These are phyloP conservation scores for Podaxis sp. DNA, from an alignment of 768 basidiomycete species.

Conservation along the genomic window DNA sequence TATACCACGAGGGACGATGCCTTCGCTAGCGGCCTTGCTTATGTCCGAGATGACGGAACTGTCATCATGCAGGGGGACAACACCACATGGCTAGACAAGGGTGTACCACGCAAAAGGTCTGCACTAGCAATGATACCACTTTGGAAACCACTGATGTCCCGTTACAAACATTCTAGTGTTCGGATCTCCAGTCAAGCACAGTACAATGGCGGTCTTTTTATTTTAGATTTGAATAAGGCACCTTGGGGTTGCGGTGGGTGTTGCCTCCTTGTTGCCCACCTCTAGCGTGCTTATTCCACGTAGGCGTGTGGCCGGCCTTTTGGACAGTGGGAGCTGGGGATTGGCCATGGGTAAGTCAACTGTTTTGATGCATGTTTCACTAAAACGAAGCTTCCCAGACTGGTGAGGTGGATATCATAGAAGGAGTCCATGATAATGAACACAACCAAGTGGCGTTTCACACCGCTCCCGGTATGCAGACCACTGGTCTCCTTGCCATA, in stretches of 20 bases:
- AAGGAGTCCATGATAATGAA: slow-evolving; percentile 81
- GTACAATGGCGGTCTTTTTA: slow-evolving; percentile 79
- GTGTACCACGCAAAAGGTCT: slow-evolving; percentile 62
- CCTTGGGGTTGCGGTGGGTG: slow-evolving; percentile 85
- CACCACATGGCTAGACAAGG: slow-evolving; percentile 50
- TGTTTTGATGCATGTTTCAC: not conserved
- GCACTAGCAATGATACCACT: not conserved
- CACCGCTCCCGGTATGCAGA: slow-evolving; percentile 53
- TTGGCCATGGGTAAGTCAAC: slow-evolving; percentile 60
- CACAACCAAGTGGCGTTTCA: slow-evolving; percentile 87
- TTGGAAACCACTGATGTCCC: not conserved
- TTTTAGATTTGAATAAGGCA: slow-evolving; percentile 79
- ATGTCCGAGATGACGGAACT: slow-evolving; percentile 51
- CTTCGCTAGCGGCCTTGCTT: slow-evolving; percentile 52
- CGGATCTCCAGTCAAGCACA: slow-evolving; percentile 64
- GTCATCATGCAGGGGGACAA: slow-evolving; percentile 81
- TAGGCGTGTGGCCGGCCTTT: slow-evolving; percentile 85
- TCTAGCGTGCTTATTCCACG: slow-evolving; percentile 9
- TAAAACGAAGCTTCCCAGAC: slow-evolving; percentile 28
- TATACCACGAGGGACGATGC: slow-evolving; percentile 60
- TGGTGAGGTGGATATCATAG: slow-evolving; percentile 83
- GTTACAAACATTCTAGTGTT: slow-evolving; percentile 45
- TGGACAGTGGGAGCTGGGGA: slow-evolving; percentile 60
- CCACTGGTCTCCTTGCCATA: not conserved
- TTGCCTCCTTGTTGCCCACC: not conserved